A percentile compares a stretch with the other conserved stretches of the same genome.
Conservation (phyloP, 768 basidiomycete genomes). For the Leucocoprinus leucothites region DNA sequence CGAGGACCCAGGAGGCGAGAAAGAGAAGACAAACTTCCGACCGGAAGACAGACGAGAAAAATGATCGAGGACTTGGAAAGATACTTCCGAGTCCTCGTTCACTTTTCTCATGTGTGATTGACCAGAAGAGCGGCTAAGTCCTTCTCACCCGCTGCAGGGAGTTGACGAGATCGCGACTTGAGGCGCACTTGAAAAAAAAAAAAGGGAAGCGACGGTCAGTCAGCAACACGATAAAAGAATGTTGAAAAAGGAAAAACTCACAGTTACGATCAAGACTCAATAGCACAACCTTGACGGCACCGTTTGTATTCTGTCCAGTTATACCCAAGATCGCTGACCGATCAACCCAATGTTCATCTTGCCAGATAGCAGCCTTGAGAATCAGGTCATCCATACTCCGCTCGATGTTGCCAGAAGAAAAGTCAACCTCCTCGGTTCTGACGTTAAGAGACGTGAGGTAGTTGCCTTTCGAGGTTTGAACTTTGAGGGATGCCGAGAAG, state of each 20-base stretch:
- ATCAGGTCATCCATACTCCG: constrained; percentile 95
- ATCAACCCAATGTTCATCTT: constrained; percentile 89
- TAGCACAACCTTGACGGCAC: constrained; percentile 79
- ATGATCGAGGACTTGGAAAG: background rate
- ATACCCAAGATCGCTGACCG: constrained; percentile 68
- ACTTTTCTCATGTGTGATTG: constrained; percentile 21
- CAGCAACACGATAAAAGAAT: constrained; percentile 11
- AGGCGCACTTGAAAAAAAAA: constrained; percentile 62
- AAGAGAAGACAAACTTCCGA: background rate
- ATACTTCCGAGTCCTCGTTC: background rate
- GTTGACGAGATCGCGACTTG: constrained; percentile 83
- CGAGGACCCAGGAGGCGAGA: background rate
- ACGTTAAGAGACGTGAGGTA: constrained; percentile 82
- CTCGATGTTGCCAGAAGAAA: constrained; percentile 49
- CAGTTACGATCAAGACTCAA: constrained; percentile 91
- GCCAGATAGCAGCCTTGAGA: constrained; percentile 89
- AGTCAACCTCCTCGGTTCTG: constrained; percentile 81
- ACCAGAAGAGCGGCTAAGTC: constrained; percentile 73
- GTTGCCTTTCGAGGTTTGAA: constrained; percentile 94
- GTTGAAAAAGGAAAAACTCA: constrained; percentile 36
- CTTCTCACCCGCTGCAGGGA: constrained; percentile 82
- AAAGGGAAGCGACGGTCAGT: too few relatives aligned
- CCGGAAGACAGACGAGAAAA: background rate
- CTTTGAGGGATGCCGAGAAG: constrained; percentile 77
- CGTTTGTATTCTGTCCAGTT: constrained; percentile 33